Evolutionary conservation across 2,329 filamentous ascomycete species (phyloP).

Genomic region (Dactylellina cionopaga): DNA sequence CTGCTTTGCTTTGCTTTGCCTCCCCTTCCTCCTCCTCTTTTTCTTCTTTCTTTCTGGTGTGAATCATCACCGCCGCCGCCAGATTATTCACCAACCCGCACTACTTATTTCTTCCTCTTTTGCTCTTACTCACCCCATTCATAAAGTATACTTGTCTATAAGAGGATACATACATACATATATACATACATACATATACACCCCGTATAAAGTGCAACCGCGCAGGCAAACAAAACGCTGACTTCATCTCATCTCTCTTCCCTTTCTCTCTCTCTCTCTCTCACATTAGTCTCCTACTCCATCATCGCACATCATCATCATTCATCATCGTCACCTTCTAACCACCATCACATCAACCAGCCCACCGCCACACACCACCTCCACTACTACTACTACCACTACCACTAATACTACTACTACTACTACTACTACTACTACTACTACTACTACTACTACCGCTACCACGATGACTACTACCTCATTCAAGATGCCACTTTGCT

Average conservation of each 20-base stretch:
- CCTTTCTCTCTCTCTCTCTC: background rate
- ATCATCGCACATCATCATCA: background rate
- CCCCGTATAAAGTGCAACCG: too few species aligned
- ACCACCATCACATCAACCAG: background rate
- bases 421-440: background rate
- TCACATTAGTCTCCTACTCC: background rate
- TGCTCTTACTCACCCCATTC: too few species aligned
- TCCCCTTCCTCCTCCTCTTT: background rate
- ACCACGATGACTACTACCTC: background rate
- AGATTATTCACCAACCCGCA: too few species aligned
- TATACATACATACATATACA: background rate
- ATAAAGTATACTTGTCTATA: too few species aligned
- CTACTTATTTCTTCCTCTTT: too few species aligned
- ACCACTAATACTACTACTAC: background rate
- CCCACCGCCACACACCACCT: background rate
- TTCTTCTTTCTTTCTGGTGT: background rate
- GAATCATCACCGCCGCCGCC: background rate
- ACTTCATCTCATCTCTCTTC: background rate
- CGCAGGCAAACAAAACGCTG: too few species aligned
- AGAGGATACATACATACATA: background rate
- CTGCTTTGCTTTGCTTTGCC: background rate
- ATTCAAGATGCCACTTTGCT: constrained; percentile 14
- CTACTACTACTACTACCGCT: background rate
- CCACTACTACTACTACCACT: background rate
- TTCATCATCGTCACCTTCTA: background rate